A percentile compares a stretch with the other conserved stretches of the same genome.
Evolutionary conservation across 1,284 basidiomycete species (phyloP).

Genomic region (Rhodotorula sp.): DNA sequence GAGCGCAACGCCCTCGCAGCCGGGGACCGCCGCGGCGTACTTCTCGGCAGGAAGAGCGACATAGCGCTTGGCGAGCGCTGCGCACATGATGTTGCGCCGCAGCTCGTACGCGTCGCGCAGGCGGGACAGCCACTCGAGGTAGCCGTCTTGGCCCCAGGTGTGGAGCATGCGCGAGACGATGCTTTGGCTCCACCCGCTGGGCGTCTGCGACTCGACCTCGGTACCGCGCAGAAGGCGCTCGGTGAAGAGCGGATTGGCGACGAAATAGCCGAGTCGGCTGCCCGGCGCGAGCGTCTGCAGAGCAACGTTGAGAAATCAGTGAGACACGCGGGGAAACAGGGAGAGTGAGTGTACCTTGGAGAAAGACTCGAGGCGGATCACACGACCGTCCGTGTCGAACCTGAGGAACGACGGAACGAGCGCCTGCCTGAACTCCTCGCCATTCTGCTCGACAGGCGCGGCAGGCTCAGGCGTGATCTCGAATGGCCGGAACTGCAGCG

Average conservation of each 20-base stretch:
- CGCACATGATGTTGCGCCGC: constrained; percentile 64
- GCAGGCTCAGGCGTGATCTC: constrained; percentile 50
- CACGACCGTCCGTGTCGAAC: constrained; percentile 74
- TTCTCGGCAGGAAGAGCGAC: constrained; percentile 12
- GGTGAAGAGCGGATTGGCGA: constrained; percentile 64
- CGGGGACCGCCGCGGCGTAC: constrained; percentile 6
- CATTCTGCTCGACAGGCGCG: not conserved
- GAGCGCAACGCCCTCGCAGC: constrained; percentile 20
- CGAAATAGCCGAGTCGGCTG: constrained; percentile 74
- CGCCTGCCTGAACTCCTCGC: constrained; percentile 55
- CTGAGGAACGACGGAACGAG: constrained; percentile 70
- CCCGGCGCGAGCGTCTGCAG: constrained; percentile 71
- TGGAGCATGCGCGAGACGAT: constrained; percentile 13
- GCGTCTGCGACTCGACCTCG: constrained; percentile 70
- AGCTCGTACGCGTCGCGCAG: constrained; percentile 59
- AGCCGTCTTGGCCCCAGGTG: constrained; percentile 59
- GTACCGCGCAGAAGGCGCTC: constrained; percentile 70
- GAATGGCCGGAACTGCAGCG: constrained; percentile 65
- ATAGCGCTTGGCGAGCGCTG: constrained; percentile 52
- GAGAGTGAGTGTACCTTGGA: constrained; percentile 54
- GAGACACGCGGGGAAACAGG: too few relatives aligned
- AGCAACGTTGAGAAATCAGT: not conserved
- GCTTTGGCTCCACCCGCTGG: constrained; percentile 66
- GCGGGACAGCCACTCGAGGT: constrained; percentile 70
- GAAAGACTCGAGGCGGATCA: constrained; percentile 74